Conservation (phyloP, 805 yeast genomes). For the Yamadazyma tumulicola region DNA sequence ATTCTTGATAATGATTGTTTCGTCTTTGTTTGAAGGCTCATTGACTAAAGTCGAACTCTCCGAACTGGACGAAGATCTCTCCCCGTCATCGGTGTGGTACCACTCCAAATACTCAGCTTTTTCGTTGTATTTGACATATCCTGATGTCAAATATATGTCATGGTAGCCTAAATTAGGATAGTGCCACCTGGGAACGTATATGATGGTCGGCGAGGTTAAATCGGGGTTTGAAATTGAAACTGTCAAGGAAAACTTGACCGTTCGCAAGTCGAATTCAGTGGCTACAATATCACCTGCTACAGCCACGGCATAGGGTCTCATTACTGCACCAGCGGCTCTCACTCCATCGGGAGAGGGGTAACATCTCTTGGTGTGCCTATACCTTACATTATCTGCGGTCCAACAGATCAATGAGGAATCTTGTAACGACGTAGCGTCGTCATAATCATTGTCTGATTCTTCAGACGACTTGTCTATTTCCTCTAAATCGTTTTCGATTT, state of each 20-base stretch:
- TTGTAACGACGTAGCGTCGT: conserved; percentile 17
- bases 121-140: conserved; percentile 51
- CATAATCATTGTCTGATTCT: conserved; percentile 9
- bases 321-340: conserved; percentile 68
- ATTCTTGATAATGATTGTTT: conserved; percentile 35
- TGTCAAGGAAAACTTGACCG: conserved; percentile 45
- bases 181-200: conserved; percentile 73
- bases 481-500: conserved; percentile 3
- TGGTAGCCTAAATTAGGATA: conserved; percentile 48
- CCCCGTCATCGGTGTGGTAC: conserved; percentile 44
- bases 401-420: conserved; percentile 21
- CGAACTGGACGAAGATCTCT: conserved; percentile 4
- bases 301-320: conserved; percentile 73
- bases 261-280: conserved; percentile 57
- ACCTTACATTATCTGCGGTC: conserved; percentile 20
- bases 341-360: conserved; percentile 56
- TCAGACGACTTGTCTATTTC: conserved; percentile 6
- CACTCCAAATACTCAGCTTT: conserved; percentile 60
- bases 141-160: conserved; percentile 52
- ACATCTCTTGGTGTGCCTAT: conserved; percentile 29
- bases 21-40: conserved; percentile 14
- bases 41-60: conserved; percentile 13
- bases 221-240: conserved; percentile 21
- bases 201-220: conserved; percentile 44
- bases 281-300: conserved; percentile 54